Evolutionary conservation across 768 basidiomycete genomes (phyloP), one percentile per base, ranked within the genome.

Genomic region (Multifurca ochricompacta): DNA sequence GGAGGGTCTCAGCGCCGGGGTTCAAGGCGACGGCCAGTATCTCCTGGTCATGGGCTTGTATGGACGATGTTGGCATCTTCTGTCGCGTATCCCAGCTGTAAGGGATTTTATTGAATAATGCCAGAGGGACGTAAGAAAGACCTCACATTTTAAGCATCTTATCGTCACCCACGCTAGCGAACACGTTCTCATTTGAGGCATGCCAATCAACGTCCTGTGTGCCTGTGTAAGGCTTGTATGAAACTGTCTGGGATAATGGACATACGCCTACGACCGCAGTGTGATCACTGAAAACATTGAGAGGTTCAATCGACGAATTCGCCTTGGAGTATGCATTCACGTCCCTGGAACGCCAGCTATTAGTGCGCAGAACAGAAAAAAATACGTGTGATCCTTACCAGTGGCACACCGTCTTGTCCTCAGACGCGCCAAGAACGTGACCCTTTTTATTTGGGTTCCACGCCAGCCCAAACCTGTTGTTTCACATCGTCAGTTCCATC

Each of bases 121-220:
- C 13, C 18, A 18, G n/a, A 30, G 32, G 52, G 50, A 18, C 2
- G 37, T 16, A 39, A 10, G 39, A 34, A 28, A 73, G n/a, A n/a
- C n/a, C 91, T 46, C 64, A 97, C 93, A 98, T 77, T 77, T 96
- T 83, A 48, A 99, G 78, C 77, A 89, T 81, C 67, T 86, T 88
- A 68, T 99, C 96, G 59, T 99, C 96, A 18, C 94, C 92, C 30
- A 95, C 96, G 61, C 94, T 97, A 3, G 86, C 93, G 63, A 98
- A 91, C 45, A 92, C 71, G 63, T 85, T 82, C 56, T 91, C 90
- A 63, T 85, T 75, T 4, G 76, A 80, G 2, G 83, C 74, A 69
- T 95, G 87, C 96, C 96, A 99, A 63, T 96, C 93, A 5, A 99
- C 94, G 66, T 99, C 96, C 91, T 95, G 57, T 11, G 35, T 19